Conservation (phyloP, 257 asterid genomes). For the Misopates orontium region DNA sequence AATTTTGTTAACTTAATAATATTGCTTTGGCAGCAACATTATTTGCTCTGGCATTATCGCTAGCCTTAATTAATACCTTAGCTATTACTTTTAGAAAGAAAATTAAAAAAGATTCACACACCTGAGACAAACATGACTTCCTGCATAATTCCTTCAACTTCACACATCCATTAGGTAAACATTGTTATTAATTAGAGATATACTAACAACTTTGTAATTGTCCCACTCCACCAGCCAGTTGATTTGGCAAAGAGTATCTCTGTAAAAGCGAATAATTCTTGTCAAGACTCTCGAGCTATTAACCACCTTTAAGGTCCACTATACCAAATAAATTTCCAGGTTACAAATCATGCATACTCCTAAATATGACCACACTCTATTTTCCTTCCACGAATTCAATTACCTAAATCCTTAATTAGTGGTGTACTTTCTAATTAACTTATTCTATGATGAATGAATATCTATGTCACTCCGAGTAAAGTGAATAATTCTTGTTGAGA, state of each 20-base stretch:
- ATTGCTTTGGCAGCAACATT: too few relatives aligned
- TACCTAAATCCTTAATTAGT: background rate
- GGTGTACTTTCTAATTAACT: background rate
- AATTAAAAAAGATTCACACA: too few relatives aligned
- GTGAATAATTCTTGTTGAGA: background rate
- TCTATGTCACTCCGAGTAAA: background rate
- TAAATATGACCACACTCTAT: background rate
- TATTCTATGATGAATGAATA: background rate
- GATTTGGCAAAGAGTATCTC: background rate
- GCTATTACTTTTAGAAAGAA: too few relatives aligned
- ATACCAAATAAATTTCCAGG: background rate
- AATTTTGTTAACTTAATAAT: too few relatives aligned
- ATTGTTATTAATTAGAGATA: too few relatives aligned
- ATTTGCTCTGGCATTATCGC: too few relatives aligned
- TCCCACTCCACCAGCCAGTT: slow-evolving; percentile 1
- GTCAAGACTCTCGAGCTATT: background rate
- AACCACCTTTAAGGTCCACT: slow-evolving; percentile 1
- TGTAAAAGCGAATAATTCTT: background rate
- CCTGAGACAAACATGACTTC: too few relatives aligned
- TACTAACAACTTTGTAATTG: background rate
- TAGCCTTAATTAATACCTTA: too few relatives aligned
- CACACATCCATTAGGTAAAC: too few relatives aligned
- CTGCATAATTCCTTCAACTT: too few relatives aligned
- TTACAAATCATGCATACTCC: background rate
- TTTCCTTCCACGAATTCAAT: background rate